Evolutionary conservation across 805 yeast species (phyloP).

Genomic region (Saccharomyces kudriavzevii): DNA sequence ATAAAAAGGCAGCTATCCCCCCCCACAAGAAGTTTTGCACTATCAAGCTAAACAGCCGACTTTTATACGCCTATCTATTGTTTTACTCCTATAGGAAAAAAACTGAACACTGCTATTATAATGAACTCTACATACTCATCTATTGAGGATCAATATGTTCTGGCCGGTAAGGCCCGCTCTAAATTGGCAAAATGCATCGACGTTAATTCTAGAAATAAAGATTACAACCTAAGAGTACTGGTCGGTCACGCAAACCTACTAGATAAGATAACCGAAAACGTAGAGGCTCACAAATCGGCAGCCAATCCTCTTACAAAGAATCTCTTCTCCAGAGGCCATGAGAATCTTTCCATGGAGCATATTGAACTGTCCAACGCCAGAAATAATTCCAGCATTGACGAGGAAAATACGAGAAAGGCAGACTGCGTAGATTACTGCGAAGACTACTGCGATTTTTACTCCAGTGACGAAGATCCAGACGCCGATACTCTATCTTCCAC

Average conservation of each 20-base stretch:
- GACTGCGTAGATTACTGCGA: not conserved
- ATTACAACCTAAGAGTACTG: slow-evolving; percentile 21
- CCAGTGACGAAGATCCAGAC: not conserved
- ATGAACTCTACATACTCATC: not conserved
- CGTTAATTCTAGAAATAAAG: slow-evolving; percentile 11
- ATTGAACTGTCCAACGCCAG: not conserved
- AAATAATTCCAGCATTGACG: slow-evolving; percentile 4
- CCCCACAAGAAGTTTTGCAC: not conserved
- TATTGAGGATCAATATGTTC: not conserved
- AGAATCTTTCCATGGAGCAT: not conserved
- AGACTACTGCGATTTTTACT: slow-evolving; percentile 1
- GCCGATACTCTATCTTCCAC: not conserved
- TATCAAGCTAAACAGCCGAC: not conserved
- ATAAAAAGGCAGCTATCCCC: not conserved
- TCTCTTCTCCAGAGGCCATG: not conserved
- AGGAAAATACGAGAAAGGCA: slow-evolving; percentile 3
- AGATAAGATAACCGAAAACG: slow-evolving; percentile 22
- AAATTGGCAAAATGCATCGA: slow-evolving; percentile 18
- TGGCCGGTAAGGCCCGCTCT: slow-evolving; percentile 19
- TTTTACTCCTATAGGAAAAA: not conserved
- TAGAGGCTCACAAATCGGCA: slow-evolving; percentile 4
- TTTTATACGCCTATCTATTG: not conserved
- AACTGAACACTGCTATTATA: not conserved
- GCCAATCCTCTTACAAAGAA: not conserved
- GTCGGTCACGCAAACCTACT: slow-evolving; percentile 30